Conservation (phyloP, 208 protist species). For the Crithidia thermophila region DNA sequence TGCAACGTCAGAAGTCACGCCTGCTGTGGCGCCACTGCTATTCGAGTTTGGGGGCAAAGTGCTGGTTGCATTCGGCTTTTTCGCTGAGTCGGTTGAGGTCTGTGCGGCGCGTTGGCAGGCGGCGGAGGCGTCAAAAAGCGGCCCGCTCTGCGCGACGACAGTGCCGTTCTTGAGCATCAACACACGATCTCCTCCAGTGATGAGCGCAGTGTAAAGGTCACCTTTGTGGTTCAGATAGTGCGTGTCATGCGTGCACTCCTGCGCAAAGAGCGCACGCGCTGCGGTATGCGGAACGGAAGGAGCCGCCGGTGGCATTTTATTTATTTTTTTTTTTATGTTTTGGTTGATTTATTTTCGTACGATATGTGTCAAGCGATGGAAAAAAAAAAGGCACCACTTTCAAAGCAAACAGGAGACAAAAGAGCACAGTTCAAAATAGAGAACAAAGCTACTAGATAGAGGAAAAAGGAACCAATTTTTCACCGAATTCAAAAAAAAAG, state of each 20-base stretch:
- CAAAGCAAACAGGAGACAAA: too few relatives aligned
- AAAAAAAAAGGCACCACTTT: too few relatives aligned
- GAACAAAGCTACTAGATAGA: too few relatives aligned
- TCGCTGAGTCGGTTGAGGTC: too few relatives aligned
- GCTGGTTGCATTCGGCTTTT: too few relatives aligned
- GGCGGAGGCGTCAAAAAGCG: slow-evolving; percentile 14
- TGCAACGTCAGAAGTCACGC: neutral
- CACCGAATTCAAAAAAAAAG: too few relatives aligned
- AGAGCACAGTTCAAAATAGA: too few relatives aligned
- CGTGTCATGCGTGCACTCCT: slow-evolving; percentile 57
- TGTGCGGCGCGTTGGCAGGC: neutral
- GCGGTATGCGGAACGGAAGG: slow-evolving; percentile 2
- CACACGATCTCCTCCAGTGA: slow-evolving; percentile 56
- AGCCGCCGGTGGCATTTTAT: neutral
- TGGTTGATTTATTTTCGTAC: too few relatives aligned
- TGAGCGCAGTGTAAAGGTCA: slow-evolving; percentile 65
- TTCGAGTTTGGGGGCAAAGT: too few relatives aligned
- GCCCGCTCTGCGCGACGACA: slow-evolving; percentile 43
- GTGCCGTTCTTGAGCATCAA: slow-evolving; percentile 63
- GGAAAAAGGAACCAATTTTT: too few relatives aligned
- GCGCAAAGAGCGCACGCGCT: slow-evolving; percentile 62
- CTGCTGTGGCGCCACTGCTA: neutral
- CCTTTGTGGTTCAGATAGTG: slow-evolving; percentile 55
- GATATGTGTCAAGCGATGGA: too few relatives aligned
- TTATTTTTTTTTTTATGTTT: too few relatives aligned